Base-by-base conservation (phyloP, 345 rosid species). In the Syzygium aromaticum region DNA sequence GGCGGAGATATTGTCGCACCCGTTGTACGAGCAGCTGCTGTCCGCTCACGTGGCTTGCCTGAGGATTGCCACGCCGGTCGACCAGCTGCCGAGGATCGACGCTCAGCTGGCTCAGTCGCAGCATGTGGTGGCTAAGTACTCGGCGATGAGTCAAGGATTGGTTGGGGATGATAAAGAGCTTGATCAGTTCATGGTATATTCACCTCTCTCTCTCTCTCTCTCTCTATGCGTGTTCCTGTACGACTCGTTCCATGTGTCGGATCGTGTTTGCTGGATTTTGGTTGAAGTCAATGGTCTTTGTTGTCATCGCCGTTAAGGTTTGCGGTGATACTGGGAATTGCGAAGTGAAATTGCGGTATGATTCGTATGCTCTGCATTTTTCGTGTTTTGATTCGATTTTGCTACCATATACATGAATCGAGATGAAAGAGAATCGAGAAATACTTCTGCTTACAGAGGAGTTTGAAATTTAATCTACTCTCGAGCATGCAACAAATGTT, bases 61-160 rank as follows among this genome's bases (percentile, higher is more conserved):
- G 84, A 91, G 99, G 89, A 94, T 97, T 87, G 99, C 99, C 3
- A 97, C 99, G 83, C 99, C 99, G 59, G 99, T 97, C 13, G 99
- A 97, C 90, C 99, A 96, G 90, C 83, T 96, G 85, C 99, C 99
- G 33, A 94, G 99, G 91, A 98, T 98, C 54, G 99, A 98, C 77
- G 97, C 99, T 6, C 99, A 98, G 92, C 92, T 98, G 38, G 98
- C 97, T 43, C 98, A 98, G 95, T 96, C 99, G 51, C 99, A 96
- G 91, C 92, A 96, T 52, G 98, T 98, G 43, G 98, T 96, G 38
- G 90, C 94, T 13, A 98, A 98, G 91, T 98, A 96, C 95, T 95
- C 99, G 11, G 90, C 94, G 38, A 88, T 94, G 73, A 96, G 86
- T 67, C 98, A 94, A 51, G 96, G 92, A 84, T 80, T 93, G 90